Evolutionary conservation across 1,284 basidiomycete genomes (phyloP).

Genomic region (Ustilago sp.): DNA sequence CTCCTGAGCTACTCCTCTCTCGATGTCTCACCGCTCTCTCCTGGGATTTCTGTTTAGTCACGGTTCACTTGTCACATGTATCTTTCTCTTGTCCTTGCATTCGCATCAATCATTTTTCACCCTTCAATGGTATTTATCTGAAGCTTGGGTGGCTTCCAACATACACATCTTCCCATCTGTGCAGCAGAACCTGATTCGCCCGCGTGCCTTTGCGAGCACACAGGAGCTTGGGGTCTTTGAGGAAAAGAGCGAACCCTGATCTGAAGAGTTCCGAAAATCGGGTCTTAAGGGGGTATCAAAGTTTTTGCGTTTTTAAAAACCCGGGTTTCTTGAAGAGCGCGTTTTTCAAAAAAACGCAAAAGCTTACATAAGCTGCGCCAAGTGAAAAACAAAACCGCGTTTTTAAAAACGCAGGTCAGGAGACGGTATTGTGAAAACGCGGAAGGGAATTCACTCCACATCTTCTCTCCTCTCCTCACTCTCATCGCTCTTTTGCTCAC

Average conservation of each 20-base stretch:
- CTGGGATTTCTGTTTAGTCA: constrained; percentile 6
- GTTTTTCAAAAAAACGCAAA: no score
- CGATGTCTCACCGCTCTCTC: constrained; percentile 1
- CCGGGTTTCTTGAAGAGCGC: no score
- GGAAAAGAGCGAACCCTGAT: background rate
- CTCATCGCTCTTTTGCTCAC: no score
- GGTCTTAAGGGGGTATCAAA: no score
- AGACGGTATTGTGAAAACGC: no score
- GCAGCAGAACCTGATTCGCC: background rate
- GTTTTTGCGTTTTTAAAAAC: no score
- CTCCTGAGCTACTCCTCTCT: background rate
- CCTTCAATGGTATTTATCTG: background rate
- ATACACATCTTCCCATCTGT: background rate
- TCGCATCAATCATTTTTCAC: constrained; percentile 2
- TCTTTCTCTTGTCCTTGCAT: constrained; percentile 10
- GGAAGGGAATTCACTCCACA: no score
- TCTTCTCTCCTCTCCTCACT: no score
- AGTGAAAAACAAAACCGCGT: no score
- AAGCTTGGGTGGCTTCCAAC: background rate
- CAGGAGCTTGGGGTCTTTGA: background rate
- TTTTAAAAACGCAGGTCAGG: no score
- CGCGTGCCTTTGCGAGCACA: background rate
- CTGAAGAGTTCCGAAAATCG: constrained; percentile 13
- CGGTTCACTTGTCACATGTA: constrained; percentile 1
- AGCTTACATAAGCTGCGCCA: no score